These are phyloP conservation scores for Phoma sp. DNA, from an alignment of 2,329 filamentous ascomycete genomes.

Conservation along the genomic window DNA sequence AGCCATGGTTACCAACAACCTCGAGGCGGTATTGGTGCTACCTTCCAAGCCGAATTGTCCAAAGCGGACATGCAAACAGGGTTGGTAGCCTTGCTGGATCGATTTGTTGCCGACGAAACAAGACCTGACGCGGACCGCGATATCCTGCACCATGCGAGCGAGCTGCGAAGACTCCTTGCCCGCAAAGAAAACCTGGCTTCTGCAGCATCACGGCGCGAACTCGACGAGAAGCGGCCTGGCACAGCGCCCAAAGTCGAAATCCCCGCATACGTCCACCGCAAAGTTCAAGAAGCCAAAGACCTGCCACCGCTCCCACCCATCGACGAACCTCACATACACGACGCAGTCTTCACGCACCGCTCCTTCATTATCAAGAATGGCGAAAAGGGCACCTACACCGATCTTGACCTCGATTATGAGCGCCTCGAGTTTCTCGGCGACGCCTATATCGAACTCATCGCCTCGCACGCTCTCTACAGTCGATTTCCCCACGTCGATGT, in stretches of 20 bases:
- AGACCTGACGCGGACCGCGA: constrained; percentile 32
- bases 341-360: constrained; percentile 70
- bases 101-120: constrained; percentile 38
- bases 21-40: not conserved
- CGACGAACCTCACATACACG: constrained; percentile 64
- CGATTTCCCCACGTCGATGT: constrained; percentile 70
- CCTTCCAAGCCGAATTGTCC: constrained; percentile 22
- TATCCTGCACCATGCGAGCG: constrained; percentile 37
- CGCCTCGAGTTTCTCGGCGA: constrained; percentile 89
- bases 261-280: constrained; percentile 37
- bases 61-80: constrained; percentile 36
- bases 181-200: constrained; percentile 45
- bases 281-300: constrained; percentile 38
- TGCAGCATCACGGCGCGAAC: constrained; percentile 58
- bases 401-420: constrained; percentile 67
- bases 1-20: constrained; percentile 11
- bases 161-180: constrained; percentile 36
- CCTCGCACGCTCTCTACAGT: constrained; percentile 75
- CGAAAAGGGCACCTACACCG: constrained; percentile 23
- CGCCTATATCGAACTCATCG: constrained; percentile 79
- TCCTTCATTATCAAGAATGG: constrained; percentile 32
- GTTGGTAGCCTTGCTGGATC: constrained; percentile 39
- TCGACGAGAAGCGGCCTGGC: constrained; percentile 38
- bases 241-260: constrained; percentile 26
- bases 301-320: constrained; percentile 69